Base-by-base conservation (phyloP, 495 filamentous ascomycete species). In the Patellaria atrata region DNA sequence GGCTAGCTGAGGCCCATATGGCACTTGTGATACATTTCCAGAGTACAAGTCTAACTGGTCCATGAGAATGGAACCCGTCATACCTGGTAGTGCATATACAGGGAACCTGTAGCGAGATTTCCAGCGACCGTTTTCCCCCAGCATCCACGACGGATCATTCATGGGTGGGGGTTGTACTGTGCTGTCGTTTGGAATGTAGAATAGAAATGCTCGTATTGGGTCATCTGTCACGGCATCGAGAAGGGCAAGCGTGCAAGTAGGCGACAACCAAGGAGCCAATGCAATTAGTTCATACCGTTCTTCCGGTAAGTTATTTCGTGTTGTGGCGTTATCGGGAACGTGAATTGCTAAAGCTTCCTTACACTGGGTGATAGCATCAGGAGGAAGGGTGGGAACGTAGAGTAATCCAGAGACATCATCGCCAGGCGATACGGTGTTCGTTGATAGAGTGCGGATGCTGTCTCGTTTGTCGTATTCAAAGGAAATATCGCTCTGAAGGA, bases 191-290 rank as follows among this genome's bases (percentile, higher is more conserved):
- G 78, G 75, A 14, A 69, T 59, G 55, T 79, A 94, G 48, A 89
- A 83, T 5, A 96, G 53, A 43, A 94, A 72, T 0, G 70, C 81
- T 22, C 67, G 61, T 0, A 73, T 56, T 10, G 67, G 64, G 20
- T 70, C 70, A 4, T 51, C 34, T 15, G 58, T 59, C 8, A 79
- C 78, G 14, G 79, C 65, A 8, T 60, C 52, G 18, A 94, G 55
- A 50, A 79, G 93, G 21, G 71, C 65, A 26, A 61, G 53, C 6
- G 79, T 74, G 41, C 87, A 96, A 14, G 68, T 55, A 2, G 55
- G 58, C 27, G 62, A 76, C 21, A 86, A 63, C 87, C 87, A 94
- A n/a, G 87, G 87, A 6, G 78, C 84, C n/a, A 93, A 56, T 13
- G 73, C 86, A 25, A 93, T 70, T n/a, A 75, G 65, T 3, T 71